Evolutionary conservation across 2,329 filamentous ascomycete species (phyloP).

Genomic region (Aspergillus nomiae): DNA sequence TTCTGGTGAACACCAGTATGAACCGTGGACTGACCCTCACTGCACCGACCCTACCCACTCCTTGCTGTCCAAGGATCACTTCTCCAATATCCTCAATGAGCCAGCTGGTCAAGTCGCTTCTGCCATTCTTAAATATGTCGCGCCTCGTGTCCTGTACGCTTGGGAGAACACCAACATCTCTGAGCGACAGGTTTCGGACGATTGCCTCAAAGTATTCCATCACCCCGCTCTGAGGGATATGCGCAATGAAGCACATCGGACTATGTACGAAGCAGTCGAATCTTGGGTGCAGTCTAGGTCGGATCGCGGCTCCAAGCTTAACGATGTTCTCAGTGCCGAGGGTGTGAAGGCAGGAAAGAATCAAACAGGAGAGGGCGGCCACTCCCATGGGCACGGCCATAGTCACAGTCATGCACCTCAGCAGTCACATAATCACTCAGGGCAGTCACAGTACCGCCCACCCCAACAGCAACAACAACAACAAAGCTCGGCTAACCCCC

Average conservation of each 20-base stretch:
- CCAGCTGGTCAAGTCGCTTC: constrained; percentile 74
- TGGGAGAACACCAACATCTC: constrained; percentile 87
- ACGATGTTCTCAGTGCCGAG: constrained; percentile 76
- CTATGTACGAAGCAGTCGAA: constrained; percentile 86
- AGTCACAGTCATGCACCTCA: constrained; percentile 19
- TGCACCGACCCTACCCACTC: constrained; percentile 81
- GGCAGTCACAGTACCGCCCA: constrained; percentile 23
- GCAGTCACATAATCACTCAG: background rate
- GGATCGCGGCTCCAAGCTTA: constrained; percentile 67
- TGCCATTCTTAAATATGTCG: constrained; percentile 80
- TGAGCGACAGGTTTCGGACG: constrained; percentile 79
- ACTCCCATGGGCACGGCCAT: constrained; percentile 34
- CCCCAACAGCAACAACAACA: constrained; percentile 29
- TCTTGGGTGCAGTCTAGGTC: constrained; percentile 74
- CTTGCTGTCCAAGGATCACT: constrained; percentile 82
- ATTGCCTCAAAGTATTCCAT: constrained; percentile 82
- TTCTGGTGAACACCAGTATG: constrained; percentile 73
- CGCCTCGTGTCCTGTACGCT: constrained; percentile 84
- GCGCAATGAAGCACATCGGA: constrained; percentile 74
- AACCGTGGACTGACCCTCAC: constrained; percentile 74
- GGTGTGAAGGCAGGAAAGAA: constrained; percentile 84
- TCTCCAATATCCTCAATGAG: constrained; percentile 75
- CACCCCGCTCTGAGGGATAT: constrained; percentile 82
- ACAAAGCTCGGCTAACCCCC: constrained; percentile 30
- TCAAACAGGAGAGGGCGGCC: constrained; percentile 32